Conservation (phyloP, 805 yeast genomes). For the Kurtzmaniella fragi region DNA sequence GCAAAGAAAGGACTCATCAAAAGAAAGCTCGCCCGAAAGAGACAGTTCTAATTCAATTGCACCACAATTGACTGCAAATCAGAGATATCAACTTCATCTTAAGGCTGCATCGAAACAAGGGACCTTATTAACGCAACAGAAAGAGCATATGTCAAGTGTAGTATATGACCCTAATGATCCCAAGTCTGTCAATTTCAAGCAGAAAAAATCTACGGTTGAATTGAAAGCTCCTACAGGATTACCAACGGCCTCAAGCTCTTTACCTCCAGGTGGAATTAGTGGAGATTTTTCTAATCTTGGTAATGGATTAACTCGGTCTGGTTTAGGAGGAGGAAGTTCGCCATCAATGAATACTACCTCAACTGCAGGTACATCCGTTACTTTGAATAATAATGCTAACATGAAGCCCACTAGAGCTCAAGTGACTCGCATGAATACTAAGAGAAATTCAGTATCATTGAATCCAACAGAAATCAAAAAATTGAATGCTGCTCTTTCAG, state of each 20-base stretch:
- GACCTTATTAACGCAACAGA: slow-evolving; percentile 31
- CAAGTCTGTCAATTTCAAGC: slow-evolving; percentile 12
- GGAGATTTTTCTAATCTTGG: background rate
- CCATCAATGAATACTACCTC: background rate
- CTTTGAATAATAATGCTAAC: background rate
- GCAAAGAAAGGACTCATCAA: slow-evolving; percentile 5
- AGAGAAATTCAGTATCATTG: slow-evolving; percentile 16
- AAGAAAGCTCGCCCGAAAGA: background rate
- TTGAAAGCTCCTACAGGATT: background rate
- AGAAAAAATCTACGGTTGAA: background rate
- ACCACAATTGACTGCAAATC: slow-evolving; percentile 28
- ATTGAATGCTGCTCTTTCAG: background rate
- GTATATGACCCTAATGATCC: slow-evolving; percentile 38
- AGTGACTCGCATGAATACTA: slow-evolving; percentile 24
- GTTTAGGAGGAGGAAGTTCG: background rate
- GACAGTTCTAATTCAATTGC: background rate
- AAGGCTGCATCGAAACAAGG: slow-evolving; percentile 35
- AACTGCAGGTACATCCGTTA: background rate
- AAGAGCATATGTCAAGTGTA: slow-evolving; percentile 29
- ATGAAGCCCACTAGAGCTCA: slow-evolving; percentile 13
- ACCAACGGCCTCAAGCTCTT: slow-evolving; percentile 12
- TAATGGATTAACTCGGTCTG: too few relatives aligned
- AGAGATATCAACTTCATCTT: slow-evolving; percentile 34
- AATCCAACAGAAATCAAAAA: slow-evolving; percentile 2
- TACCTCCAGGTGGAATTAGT: slow-evolving; percentile 5